phyloP scores from a whole-genome alignment of 805 yeast genomes.

The Wickerhamomyces sydowiorum region DNA sequence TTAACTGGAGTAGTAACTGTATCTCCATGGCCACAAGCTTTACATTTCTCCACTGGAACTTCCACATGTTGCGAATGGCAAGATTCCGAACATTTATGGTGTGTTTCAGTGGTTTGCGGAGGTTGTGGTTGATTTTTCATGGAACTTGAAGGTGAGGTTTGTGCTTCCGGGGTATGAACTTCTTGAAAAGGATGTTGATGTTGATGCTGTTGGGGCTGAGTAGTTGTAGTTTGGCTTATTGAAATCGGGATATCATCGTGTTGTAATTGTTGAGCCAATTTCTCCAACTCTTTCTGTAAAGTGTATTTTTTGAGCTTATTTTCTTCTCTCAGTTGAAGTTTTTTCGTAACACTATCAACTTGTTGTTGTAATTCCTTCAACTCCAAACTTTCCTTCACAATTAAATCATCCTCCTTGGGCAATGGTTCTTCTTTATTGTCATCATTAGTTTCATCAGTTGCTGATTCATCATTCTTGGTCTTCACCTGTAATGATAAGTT shows the following conservation, averaged over 20 bases:
- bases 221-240: too few relatives aligned
- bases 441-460: not conserved
- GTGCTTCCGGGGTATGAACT: not conserved
- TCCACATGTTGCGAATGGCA: too few relatives aligned
- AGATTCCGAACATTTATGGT: too few relatives aligned
- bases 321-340: conserved; percentile 27
- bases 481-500: conserved; percentile 5
- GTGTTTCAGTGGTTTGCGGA: too few relatives aligned
- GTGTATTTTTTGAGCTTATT: conserved; percentile 29
- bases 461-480: not conserved
- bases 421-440: not conserved
- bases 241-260: conserved; percentile 5
- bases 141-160: not conserved
- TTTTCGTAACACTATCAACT: conserved; percentile 26
- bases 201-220: not conserved
- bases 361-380: conserved; percentile 27
- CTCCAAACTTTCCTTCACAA: conserved; percentile 28
- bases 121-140: not conserved
- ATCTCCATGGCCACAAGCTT: too few relatives aligned
- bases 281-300: conserved; percentile 24
- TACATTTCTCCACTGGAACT: too few relatives aligned
- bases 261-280: conserved; percentile 20
- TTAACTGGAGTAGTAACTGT: not conserved
- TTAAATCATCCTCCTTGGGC: conserved; percentile 26
- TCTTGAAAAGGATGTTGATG: not conserved